Base-by-base conservation (phyloP, 768 basidiomycete genomes). In the Boletus rubropictus region DNA sequence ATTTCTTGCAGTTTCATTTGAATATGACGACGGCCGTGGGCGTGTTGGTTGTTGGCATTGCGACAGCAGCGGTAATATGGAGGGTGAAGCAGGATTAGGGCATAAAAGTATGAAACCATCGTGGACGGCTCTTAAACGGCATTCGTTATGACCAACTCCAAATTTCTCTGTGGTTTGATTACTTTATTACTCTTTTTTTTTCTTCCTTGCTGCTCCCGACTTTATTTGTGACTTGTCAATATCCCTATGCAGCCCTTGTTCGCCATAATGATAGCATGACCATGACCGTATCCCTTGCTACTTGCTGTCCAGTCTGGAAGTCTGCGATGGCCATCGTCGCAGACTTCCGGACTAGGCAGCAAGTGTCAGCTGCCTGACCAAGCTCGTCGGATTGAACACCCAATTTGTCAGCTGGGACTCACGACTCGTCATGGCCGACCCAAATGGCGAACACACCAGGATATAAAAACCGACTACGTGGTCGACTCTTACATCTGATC, bases 31-130 rank as follows among this genome's bases (percentile, higher is more conserved):
- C 83, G 2, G 82, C 80, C 5, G 64, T 84, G 3, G 84, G 84
- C 5, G 78, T 86, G 7, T 60, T 86, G 15, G 73, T 88, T 4
- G 64, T 88, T 24, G 73, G 81, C 41, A 76, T 84, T 7, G 83
- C 82, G 4, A 82, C 86, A 3, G 82, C 78, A 11, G 85, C 84
- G 7, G 84, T 88, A 41, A 66, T 85, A 56, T 86, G 84, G 82
- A 75, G 81, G 52, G 80, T 85, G 24, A 80, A 79, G 50, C 69
- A 71, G 28, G 72, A 74, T 24, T 66, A 58, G 42, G 54, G 47
- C 32, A 20, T 10, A 45, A 51, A 55, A 44, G 31, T 31, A 47
- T 52, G 51, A 31, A 46, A 48, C 52, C 33, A 29, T 47, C 32
- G 20, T 33, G 53, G 57, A 58, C 57, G 48, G 44, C 54, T 49